Percentiles rank a stretch among this genome's conserved stretches.
These are phyloP conservation scores for Tulasnella calospora DNA, from an alignment of 768 basidiomycete species.

Conservation along the genomic window DNA sequence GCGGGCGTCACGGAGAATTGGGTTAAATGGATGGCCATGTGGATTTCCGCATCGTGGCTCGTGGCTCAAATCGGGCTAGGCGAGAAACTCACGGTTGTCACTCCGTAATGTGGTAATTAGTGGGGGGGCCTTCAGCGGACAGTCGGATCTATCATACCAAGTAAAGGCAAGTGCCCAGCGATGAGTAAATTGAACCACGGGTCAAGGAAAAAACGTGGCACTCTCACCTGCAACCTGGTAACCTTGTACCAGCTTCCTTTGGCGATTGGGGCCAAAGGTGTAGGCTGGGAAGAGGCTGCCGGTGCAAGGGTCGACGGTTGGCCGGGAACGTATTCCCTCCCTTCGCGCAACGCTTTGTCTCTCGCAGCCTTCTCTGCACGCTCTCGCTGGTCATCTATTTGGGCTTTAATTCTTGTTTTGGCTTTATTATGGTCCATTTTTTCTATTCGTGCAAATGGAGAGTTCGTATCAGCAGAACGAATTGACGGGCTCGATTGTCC, in stretches of 20 bases:
- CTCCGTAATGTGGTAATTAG: slow-evolving; percentile 76
- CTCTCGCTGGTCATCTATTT: slow-evolving; percentile 89
- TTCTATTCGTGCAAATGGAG: slow-evolving; percentile 46
- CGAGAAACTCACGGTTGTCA: slow-evolving; percentile 58
- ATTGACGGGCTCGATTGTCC: not conserved
- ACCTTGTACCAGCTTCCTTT: slow-evolving; percentile 74
- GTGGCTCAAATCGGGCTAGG: not conserved
- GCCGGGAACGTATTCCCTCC: slow-evolving; percentile 38
- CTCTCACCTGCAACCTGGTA: slow-evolving; percentile 61
- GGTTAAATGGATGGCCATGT: not conserved
- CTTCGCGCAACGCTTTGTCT: slow-evolving; percentile 89
- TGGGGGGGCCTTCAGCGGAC: slow-evolving; percentile 63
- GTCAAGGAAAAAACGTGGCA: not conserved
- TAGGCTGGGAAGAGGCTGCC: slow-evolving; percentile 38
- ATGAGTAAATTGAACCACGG: not conserved
- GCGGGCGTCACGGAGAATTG: not conserved
- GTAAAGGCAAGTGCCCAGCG: not conserved
- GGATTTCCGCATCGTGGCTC: not conserved
- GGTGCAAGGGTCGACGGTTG: slow-evolving; percentile 36
- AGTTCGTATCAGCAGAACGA: not conserved
- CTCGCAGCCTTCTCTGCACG: slow-evolving; percentile 82
- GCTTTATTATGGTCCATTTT: slow-evolving; percentile 87
- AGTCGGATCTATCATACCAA: not conserved
- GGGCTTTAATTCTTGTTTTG: slow-evolving; percentile 79
- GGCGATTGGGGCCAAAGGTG: slow-evolving; percentile 38